A percentile compares a stretch with the other conserved stretches of the same genome.
phyloP scores from a whole-genome alignment of 2,329 filamentous ascomycete genomes.

The Apiospora kogelbergensis region DNA sequence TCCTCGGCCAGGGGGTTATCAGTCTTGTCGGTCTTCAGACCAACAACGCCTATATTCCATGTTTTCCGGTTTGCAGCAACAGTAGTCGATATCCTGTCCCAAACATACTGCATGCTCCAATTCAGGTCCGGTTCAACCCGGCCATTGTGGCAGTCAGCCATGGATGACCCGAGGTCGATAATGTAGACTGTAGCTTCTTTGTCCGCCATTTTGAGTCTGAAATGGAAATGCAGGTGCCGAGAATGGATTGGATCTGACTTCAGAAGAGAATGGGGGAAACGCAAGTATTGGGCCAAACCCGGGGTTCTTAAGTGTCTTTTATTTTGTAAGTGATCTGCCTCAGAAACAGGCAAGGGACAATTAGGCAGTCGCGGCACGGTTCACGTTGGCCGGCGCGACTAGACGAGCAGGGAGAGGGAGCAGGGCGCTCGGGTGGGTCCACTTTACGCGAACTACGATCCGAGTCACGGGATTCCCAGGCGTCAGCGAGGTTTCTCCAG shows the following conservation, averaged over 20 bases:
- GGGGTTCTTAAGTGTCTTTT: not conserved
- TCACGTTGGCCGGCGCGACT: conserved; percentile 11
- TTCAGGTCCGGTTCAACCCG: conserved; percentile 80
- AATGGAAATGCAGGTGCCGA: not conserved
- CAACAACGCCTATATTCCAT: conserved; percentile 75
- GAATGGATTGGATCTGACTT: not conserved
- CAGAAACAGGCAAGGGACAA: not conserved
- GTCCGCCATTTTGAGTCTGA: conserved; percentile 66
- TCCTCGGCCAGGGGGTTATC: conserved; percentile 64
- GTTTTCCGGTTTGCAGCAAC: conserved; percentile 71
- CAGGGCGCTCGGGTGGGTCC: conserved; percentile 2
- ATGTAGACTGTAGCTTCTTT: conserved; percentile 95
- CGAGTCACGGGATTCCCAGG: not conserved
- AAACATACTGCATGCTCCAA: conserved; percentile 87
- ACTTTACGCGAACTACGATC: conserved; percentile 14
- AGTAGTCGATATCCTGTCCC: conserved; percentile 84
- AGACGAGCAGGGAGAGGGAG: not conserved
- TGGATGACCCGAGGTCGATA: conserved; percentile 83
- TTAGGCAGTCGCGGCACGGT: conserved; percentile 14
- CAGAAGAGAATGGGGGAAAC: not conserved
- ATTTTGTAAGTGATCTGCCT: not conserved
- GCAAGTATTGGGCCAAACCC: not conserved
- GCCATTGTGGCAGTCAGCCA: conserved; percentile 70
- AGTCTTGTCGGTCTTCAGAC: conserved; percentile 77
- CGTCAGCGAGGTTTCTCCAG: too few relatives aligned